Evolutionary conservation across 1,284 basidiomycete genomes (phyloP), one percentile per base, ranked within the genome.

Genomic region (Puccinia polysora): DNA sequence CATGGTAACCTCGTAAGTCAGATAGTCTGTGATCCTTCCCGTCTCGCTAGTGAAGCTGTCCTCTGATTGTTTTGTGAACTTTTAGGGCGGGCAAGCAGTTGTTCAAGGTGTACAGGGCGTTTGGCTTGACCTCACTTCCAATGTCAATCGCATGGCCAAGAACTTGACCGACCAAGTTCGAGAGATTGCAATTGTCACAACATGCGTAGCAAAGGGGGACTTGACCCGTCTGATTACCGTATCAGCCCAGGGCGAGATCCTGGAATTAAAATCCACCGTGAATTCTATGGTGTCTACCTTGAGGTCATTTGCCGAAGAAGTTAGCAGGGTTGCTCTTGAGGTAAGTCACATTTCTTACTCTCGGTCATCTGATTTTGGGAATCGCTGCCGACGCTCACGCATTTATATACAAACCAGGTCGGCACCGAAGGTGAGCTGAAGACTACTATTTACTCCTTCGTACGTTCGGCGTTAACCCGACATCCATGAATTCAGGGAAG

Each of bases 91-190:
- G 52, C 79, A 80, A 73, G 79, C 79, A 63, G 75, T 79, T 25
- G 79, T 80, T 18, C 78, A 78, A 8, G 79, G 78, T 34, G 79
- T 80, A 2, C 77, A 79, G 50, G 79, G 79, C 58, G 79, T 80
- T 28, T 80, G 79, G 79, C 77, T 80, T 73, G 79, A 80, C 70
- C 74, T 80, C 58, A 80, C 79, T n/a, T 76, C 77, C 20, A 76
- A 76, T 45, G 75, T 75, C 20, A 75, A 70, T 62, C 7, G 43
- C 18, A 68, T 74, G 71, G 34, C 50, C 23, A 86, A 88, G 34
- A 90, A 88, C 75, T 83, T 97, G 76, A 96, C 93, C 38, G 90
- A 93, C 77, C 93, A 97, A 85, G 92, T 97, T 76, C 87, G 93
- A 74, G 90, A 76, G 50, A 95, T 96, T 75, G 91, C 90, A 23